phyloP scores from a whole-genome alignment of 768 basidiomycete genomes.

The Suillus sp. region DNA sequence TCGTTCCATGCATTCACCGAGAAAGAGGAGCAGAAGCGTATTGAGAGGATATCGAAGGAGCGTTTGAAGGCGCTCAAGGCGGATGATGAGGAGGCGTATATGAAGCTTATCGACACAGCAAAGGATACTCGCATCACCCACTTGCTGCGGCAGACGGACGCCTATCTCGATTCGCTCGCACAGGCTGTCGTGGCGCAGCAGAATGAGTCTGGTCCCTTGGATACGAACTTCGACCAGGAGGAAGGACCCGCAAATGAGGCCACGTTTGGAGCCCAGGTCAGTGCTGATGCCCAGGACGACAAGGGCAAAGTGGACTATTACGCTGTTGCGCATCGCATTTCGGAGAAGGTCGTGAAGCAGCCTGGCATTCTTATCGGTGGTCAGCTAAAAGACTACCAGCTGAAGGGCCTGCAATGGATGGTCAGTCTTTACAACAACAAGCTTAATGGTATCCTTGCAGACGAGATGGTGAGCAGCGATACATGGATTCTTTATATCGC shows the following conservation, averaged over 20 bases:
- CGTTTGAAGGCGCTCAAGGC: constrained; percentile 97
- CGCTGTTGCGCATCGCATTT: constrained; percentile 89
- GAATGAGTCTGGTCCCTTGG: constrained; percentile 55
- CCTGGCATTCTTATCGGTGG: constrained; percentile 81
- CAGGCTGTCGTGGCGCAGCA: constrained; percentile 94
- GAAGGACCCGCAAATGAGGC: constrained; percentile 81
- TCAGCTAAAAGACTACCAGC: constrained; percentile 90
- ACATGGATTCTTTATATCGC: constrained; percentile 11
- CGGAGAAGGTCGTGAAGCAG: constrained; percentile 80
- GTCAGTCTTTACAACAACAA: constrained; percentile 96
- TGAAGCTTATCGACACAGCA: constrained; percentile 97
- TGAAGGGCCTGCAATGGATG: constrained; percentile 98
- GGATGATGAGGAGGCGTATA: constrained; percentile 99
- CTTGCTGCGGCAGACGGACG: constrained; percentile 89
- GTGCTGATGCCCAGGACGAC: constrained; percentile 57
- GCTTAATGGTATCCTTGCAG: constrained; percentile 92
- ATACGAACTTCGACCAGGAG: constrained; percentile 57
- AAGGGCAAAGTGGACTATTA: constrained; percentile 93
- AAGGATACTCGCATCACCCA: constrained; percentile 99
- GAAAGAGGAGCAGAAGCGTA: constrained; percentile 97
- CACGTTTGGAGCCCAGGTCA: constrained; percentile 84
- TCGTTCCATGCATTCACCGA: constrained; percentile 89
- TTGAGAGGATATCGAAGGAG: constrained; percentile 95
- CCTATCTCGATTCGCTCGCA: constrained; percentile 92
- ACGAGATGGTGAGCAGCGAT: constrained; percentile 73